Evolutionary conservation across 163 green algal species (phyloP), one percentile per base, ranked within the genome.

Genomic region (Scenedesmus sp.): DNA sequence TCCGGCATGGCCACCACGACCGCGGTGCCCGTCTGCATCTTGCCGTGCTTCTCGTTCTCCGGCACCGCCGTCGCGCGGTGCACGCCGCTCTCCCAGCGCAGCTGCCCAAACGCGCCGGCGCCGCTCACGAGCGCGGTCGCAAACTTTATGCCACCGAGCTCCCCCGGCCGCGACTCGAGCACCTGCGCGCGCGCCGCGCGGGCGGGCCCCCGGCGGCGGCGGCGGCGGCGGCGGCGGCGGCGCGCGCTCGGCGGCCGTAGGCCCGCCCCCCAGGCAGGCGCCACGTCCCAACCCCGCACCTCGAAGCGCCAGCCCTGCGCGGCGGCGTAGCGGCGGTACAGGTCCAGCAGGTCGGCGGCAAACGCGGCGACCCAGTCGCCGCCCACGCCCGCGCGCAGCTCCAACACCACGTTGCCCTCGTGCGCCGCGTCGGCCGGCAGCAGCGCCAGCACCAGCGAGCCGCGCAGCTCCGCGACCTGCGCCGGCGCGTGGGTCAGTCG

Each of bases 1-100:
- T 98, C 87, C 0, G 95, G 90, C 88, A 98, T 91, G 28, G 97
- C 87, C 9, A 92, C 91, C 14, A 98, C 94, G 13, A 91, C 94
- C 9, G 93, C 94, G 0, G 95, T 93, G 56, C 87, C 94, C 7
- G 95, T 98, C 85, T 98, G 95, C 48, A 98, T 82, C 5, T 91
- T 83, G 4, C 95, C 94, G 36, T 85, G 67, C 17, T 85, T 90
- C 73, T 98, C 95, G 11, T 94, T 98, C 2, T 77, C 83, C 0
- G 95, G 95, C 29, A 98, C 95, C 50, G 63, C 60, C 26, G 63
- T 73, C 26, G 51, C 75, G 1, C 75, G 45, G 39, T 83, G 75
- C 42, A 83, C 75, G 0, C 75, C 75, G 22, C 24, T 42, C 75
- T 83, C 75, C 54, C 64, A 70, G n/a, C 73, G 56, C 39, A 86